Evolutionary conservation across 177 flowering plant species (phyloP), one percentile per base, ranked within the genome.

Genomic region (Vitis hybrid): DNA sequence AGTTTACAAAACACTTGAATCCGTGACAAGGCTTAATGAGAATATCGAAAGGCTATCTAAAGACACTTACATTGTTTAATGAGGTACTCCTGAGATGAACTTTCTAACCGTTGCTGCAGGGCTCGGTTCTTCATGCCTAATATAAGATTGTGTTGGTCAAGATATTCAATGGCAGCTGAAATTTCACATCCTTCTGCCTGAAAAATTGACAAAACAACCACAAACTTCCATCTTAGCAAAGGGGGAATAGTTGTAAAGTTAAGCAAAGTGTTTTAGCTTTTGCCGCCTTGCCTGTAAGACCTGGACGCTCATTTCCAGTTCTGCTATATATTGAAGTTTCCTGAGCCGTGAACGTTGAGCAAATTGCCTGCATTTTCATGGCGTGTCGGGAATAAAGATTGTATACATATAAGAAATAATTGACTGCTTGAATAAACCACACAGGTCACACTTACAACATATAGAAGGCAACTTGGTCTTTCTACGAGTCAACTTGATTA

Each of bases 261-360:
- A 39, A 5, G 45, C 45, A 6, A 39, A 39, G 45, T 39, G n/a
- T 48, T 58, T 39, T 59, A 33, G 15, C 9, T 63, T 14, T 6
- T 48, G 51, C 2, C 5, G 50, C 19, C 70, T 66, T 70, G 22
- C 78, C 68, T 71, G 72, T 52, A 76, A 39, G 15, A 26, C 60
- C 18, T 76, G 72, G 33, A 72, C 66, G 45, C 11, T 67, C 15
- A 72, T 76, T 68, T 76, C 79, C 21, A 76, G 75, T 50, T 76
- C 75, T 26, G 75, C 72, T 57, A 76, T 76, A 61, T 76, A 76
- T 22, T 76, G 75, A 56, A 76, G 69, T 53, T 68, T 76, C 51
- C 72, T 64, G 13, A 64, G 49, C 3, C 79, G 69, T 1, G 75
- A 63, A 1, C 65, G 69, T 56, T 76, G 75, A 33, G 75, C 75